These are phyloP conservation scores for Aspergillus versicolor DNA, from an alignment of 2,329 filamentous ascomycete genomes.

Conservation along the genomic window DNA sequence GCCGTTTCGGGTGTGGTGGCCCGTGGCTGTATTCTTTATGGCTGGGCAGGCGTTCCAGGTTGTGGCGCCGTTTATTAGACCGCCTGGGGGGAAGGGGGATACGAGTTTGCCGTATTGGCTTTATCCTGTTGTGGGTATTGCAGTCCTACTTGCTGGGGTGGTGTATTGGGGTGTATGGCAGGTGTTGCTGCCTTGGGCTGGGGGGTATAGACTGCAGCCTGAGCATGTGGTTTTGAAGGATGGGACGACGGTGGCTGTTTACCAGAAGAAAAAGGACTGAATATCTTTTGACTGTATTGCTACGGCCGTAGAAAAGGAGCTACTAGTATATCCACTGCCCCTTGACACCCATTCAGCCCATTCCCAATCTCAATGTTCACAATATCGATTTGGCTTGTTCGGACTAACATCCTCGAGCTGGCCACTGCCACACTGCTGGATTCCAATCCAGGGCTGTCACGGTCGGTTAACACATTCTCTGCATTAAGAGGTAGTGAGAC, in stretches of 20 bases:
- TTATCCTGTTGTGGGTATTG: neutral
- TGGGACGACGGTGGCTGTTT: slow-evolving; percentile 2
- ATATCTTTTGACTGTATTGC: no score
- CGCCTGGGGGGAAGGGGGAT: neutral
- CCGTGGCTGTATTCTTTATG: slow-evolving; percentile 3
- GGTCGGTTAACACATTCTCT: no score
- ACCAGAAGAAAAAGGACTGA: neutral
- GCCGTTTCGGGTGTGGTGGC: slow-evolving; percentile 1
- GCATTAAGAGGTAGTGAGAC: no score
- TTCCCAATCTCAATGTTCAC: no score
- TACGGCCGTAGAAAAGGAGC: no score
- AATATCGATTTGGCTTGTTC: no score
- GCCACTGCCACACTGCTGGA: no score
- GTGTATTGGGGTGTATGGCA: slow-evolving; percentile 1
- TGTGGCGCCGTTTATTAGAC: slow-evolving; percentile 4
- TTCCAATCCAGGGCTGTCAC: no score
- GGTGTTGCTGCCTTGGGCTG: neutral
- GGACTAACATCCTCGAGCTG: no score
- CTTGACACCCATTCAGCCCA: no score
- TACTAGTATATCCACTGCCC: no score
- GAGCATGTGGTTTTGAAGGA: slow-evolving; percentile 4
- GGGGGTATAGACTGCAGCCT: neutral
- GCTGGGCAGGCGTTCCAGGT: slow-evolving; percentile 3
- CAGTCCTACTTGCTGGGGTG: neutral
- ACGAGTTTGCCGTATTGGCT: slow-evolving; percentile 6